Conservation (phyloP, 371 early-diverging fungal species). For the Phascolomyces articulosus region DNA sequence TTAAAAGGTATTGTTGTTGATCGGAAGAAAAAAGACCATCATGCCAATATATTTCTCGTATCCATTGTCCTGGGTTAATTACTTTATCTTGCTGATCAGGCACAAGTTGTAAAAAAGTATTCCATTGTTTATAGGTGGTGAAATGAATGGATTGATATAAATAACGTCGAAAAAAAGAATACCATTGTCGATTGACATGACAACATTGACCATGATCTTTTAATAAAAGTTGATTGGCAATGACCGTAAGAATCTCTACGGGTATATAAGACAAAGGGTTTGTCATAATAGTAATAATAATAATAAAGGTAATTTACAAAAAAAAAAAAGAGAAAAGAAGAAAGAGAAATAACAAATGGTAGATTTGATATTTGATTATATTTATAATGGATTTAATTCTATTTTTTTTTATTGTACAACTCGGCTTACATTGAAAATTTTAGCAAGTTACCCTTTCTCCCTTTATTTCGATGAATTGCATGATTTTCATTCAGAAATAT, state of each 20-base stretch:
- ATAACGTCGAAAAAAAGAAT: not conserved
- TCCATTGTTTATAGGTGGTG: not conserved
- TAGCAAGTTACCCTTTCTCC: no score
- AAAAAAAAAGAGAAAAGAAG: not conserved
- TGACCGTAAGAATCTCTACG: not conserved
- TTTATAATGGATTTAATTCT: no score
- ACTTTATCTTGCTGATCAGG: not conserved
- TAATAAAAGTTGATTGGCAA: not conserved
- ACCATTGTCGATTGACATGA: slow-evolving; percentile 2
- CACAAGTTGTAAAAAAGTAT: not conserved
- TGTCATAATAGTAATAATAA: not conserved
- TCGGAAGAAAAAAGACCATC: not conserved
- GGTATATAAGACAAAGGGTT: not conserved
- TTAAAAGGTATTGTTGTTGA: not conserved
- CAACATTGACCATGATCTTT: not conserved
- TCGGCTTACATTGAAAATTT: no score
- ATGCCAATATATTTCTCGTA: not conserved
- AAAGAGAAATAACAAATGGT: not conserved
- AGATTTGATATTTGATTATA: not conserved
- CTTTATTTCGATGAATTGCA: not conserved
- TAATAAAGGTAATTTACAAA: not conserved
- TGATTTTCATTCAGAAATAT: not conserved
- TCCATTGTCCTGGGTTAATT: not conserved
- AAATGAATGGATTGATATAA: not conserved
- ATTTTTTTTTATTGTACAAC: no score